A percentile compares a stretch with the other conserved stretches of the same genome.
These are phyloP conservation scores for Evansstolkia leycettana DNA, from an alignment of 495 filamentous ascomycete genomes.

Conservation along the genomic window DNA sequence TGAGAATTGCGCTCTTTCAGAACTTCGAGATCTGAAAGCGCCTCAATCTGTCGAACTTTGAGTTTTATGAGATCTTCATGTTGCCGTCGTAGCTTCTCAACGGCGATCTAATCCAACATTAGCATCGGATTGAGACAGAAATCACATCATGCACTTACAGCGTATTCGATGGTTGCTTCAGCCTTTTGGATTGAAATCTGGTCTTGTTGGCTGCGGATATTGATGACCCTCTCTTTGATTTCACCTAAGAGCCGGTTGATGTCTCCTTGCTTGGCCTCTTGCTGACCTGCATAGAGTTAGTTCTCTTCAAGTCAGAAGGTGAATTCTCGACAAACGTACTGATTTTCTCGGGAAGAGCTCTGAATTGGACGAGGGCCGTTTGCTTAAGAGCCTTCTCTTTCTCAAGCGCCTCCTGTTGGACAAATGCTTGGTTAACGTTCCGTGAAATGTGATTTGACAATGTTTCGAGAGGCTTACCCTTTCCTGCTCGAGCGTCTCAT, in stretches of 20 bases:
- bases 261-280: conserved; percentile 37
- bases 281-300: conserved; percentile 30
- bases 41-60: conserved; percentile 62
- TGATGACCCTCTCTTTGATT: conserved; percentile 26
- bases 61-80: conserved; percentile 55
- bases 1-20: conserved; percentile 50
- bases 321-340: conserved; percentile 29
- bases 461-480: conserved; percentile 18
- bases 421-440: conserved; percentile 8
- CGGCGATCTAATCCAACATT: conserved; percentile 16
- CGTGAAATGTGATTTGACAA: not conserved
- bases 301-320: not conserved
- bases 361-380: conserved; percentile 44
- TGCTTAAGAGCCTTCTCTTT: conserved; percentile 46
- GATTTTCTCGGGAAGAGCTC: conserved; percentile 57
- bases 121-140: not conserved
- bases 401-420: conserved; percentile 33
- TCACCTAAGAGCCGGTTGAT: conserved; percentile 29
- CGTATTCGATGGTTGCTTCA: conserved; percentile 49
- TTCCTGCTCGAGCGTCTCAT: conserved; percentile 16
- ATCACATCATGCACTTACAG: conserved; percentile 31
- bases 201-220: conserved; percentile 39
- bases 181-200: conserved; percentile 48
- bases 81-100: conserved; percentile 43
- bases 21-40: conserved; percentile 57